These are phyloP conservation scores for Penicillium sp. DNA, from an alignment of 2,329 filamentous ascomycete species.

Conservation along the genomic window DNA sequence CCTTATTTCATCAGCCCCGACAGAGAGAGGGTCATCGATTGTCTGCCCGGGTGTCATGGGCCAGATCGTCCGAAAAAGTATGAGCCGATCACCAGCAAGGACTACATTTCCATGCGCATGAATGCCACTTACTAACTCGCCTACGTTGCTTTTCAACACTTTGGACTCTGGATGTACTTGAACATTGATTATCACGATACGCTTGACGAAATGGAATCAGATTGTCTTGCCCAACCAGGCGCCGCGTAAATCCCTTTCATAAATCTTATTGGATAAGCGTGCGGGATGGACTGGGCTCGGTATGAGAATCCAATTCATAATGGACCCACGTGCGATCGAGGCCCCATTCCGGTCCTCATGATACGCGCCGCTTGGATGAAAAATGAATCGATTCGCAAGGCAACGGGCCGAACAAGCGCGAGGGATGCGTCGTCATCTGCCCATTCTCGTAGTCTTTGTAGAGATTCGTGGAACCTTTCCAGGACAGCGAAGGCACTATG, in stretches of 20 bases:
- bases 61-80: slow-evolving; percentile 1
- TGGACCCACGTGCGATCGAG: neutral
- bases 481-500: neutral
- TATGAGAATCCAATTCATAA: too few species aligned
- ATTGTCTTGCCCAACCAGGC: too few species aligned
- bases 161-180: neutral
- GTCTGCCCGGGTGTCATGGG: slow-evolving; percentile 3
- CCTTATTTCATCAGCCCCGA: slow-evolving; percentile 6
- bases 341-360: neutral
- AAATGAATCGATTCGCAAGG: neutral
- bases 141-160: neutral
- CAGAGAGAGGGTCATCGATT: slow-evolving; percentile 3
- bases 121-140: neutral
- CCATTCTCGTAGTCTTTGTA: neutral
- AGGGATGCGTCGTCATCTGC: neutral
- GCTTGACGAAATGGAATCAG: too few species aligned
- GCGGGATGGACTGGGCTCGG: too few species aligned
- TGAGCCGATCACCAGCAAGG: slow-evolving; percentile 1
- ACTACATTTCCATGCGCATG: slow-evolving; percentile 6
- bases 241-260: too few species aligned
- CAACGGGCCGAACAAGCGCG: neutral
- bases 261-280: too few species aligned
- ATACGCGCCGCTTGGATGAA: neutral
- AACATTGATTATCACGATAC: neutral
- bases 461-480: neutral